phyloP scores from a whole-genome alignment of 495 filamentous ascomycete genomes.

The Neurospora hispaniola region DNA sequence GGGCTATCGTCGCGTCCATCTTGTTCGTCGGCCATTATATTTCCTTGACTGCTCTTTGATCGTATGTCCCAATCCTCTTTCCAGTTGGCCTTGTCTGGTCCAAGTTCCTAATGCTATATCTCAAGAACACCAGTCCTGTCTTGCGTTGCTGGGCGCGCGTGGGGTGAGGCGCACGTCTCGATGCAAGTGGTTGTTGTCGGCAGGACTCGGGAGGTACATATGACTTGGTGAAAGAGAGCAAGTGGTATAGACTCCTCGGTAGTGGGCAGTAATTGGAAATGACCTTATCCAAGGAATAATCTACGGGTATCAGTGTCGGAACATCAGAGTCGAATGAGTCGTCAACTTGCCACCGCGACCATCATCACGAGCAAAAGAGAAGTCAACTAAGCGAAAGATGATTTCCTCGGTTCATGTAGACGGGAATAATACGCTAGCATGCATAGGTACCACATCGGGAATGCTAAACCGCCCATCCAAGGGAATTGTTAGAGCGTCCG shows the following conservation, averaged over 20 bases:
- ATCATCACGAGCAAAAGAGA: not conserved
- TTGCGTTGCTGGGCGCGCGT: not conserved
- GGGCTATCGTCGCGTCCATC: constrained; percentile 14
- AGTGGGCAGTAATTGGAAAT: not conserved
- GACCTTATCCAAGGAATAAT: not conserved
- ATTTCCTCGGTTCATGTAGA: not conserved
- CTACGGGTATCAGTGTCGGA: not conserved
- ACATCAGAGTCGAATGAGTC: not conserved
- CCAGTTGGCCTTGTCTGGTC: not conserved
- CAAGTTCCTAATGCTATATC: not conserved
- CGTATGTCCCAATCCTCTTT: not conserved
- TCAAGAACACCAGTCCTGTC: not conserved
- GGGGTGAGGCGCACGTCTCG: not conserved
- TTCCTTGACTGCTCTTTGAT: not conserved
- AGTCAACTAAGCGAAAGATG: not conserved
- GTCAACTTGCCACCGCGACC: not conserved
- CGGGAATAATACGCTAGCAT: not conserved
- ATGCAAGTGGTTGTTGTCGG: not conserved
- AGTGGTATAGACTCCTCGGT: not conserved
- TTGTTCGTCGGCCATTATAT: constrained; percentile 22
- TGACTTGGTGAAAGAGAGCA: not conserved
- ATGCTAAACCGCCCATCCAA: not conserved
- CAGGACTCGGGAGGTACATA: not conserved
- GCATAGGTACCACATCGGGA: not conserved
- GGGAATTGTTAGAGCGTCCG: not conserved